phyloP scores from a whole-genome alignment of 164 flowering plant genomes.

The Vitis riparia region DNA sequence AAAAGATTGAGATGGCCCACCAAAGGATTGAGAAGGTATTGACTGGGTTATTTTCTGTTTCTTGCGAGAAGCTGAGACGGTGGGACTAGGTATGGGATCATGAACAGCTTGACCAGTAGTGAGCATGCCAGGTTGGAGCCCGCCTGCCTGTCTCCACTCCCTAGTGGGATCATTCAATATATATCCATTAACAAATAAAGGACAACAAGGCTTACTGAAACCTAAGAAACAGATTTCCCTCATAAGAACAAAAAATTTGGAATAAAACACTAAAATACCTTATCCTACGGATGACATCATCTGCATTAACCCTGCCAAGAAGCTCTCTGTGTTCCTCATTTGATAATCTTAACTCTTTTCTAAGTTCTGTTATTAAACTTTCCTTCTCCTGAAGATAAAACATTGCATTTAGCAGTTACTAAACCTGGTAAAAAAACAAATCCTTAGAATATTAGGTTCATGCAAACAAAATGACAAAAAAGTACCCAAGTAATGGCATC shows the following conservation, averaged over 20 bases:
- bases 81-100: slow-evolving; percentile 41
- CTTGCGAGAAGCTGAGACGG: slow-evolving; percentile 44
- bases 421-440: slow-evolving; percentile 21
- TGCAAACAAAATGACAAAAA: slow-evolving; percentile 7
- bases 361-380: slow-evolving; percentile 45
- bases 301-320: slow-evolving; percentile 38
- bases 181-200: slow-evolving; percentile 1
- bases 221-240: slow-evolving; percentile 1
- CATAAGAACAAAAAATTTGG: not conserved
- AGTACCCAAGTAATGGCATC: slow-evolving; percentile 75
- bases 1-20: slow-evolving; percentile 37
- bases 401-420: slow-evolving; percentile 22
- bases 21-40: slow-evolving; percentile 33
- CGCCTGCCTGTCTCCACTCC: slow-evolving; percentile 45
- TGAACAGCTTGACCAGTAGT: slow-evolving; percentile 29
- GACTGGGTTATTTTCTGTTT: slow-evolving; percentile 37
- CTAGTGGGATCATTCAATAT: slow-evolving; percentile 17
- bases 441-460: slow-evolving; percentile 7
- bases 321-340: slow-evolving; percentile 52
- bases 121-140: slow-evolving; percentile 28
- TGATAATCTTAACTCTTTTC: slow-evolving; percentile 47
- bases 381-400: slow-evolving; percentile 48
- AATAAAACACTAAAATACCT: slow-evolving; percentile 24
- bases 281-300: slow-evolving; percentile 40
- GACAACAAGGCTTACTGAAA: not conserved